Evolutionary conservation across 257 asterid species (phyloP).

Genomic region (Ballota nigra): DNA sequence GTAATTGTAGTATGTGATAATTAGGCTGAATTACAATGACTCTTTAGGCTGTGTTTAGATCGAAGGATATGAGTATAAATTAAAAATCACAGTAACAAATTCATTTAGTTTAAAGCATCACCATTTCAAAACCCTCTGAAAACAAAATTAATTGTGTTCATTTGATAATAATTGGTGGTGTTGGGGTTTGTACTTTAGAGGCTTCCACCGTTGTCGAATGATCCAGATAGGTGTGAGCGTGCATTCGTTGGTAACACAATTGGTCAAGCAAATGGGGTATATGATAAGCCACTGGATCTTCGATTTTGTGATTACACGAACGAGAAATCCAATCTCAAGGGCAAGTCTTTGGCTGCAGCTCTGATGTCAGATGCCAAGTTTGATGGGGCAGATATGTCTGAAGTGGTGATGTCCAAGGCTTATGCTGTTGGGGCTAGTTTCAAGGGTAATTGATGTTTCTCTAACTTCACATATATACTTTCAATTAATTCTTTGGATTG

Average conservation of each 20-base stretch:
- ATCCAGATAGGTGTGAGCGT: conserved; percentile 82
- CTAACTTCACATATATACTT: not conserved
- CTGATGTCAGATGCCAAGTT: conserved; percentile 96
- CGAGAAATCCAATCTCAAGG: conserved; percentile 89
- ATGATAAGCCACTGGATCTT: conserved; percentile 94
- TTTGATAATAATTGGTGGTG: not conserved
- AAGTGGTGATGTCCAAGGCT: conserved; percentile 95
- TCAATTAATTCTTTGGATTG: not conserved
- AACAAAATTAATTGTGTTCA: not conserved
- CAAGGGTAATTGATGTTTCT: conserved; percentile 53
- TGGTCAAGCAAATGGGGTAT: conserved; percentile 98
- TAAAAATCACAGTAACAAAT: not conserved
- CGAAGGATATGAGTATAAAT: not conserved
- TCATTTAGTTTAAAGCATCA: not conserved
- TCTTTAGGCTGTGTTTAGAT: no score
- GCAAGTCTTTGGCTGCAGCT: conserved; percentile 87
- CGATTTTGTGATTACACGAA: conserved; percentile 91
- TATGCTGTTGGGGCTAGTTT: conserved; percentile 97
- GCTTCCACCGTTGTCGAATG: conserved; percentile 89
- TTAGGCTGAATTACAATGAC: not conserved
- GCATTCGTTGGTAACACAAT: conserved; percentile 92
- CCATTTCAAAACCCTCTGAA: no score
- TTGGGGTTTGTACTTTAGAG: conserved; percentile 52
- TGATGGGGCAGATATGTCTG: conserved; percentile 96
- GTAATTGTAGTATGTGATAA: conserved; percentile 12